Conservation (phyloP, 2,329 filamentous ascomycete species). For the Aspergillus sp. region DNA sequence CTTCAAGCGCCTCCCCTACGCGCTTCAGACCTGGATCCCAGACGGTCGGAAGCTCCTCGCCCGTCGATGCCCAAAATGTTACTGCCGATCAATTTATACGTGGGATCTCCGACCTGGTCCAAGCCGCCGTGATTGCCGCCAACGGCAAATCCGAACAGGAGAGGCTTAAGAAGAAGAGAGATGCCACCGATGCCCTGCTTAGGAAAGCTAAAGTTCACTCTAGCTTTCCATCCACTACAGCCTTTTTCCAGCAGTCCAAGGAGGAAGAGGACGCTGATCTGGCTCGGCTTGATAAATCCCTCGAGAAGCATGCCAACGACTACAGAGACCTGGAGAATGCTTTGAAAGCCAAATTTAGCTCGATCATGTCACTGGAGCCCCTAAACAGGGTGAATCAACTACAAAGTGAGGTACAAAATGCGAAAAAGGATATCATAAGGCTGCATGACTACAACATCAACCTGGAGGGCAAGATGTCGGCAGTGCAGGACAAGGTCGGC, state of each 20-base stretch:
- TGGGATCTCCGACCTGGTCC: conserved; percentile 24
- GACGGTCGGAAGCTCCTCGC: neutral
- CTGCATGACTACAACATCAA: neutral
- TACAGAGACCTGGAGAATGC: conserved; percentile 19
- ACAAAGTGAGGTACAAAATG: conserved; percentile 15
- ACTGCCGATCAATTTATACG: conserved; percentile 45
- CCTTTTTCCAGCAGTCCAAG: conserved; percentile 22
- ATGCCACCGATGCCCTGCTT: conserved; percentile 41
- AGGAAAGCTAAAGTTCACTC: conserved; percentile 23
- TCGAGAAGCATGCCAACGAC: conserved; percentile 19
- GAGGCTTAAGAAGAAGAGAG: conserved; percentile 31
- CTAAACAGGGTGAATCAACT: conserved; percentile 20
- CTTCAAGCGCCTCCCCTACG: neutral
- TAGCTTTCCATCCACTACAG: conserved; percentile 27
- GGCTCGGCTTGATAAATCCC: conserved; percentile 22
- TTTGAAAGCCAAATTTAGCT: conserved; percentile 15
- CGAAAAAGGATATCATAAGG: neutral
- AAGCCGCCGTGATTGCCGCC: conserved; percentile 25
- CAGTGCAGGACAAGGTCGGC: conserved; percentile 3
- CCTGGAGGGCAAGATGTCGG: conserved; percentile 3
- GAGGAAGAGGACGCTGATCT: conserved; percentile 25
- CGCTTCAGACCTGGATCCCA: neutral
- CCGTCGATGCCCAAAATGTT: conserved; percentile 2
- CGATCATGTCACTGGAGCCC: neutral
- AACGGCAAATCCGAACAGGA: conserved; percentile 29